Base-by-base conservation (phyloP, 352 stramenopile genomes). In the Globisporangium polare region DNA sequence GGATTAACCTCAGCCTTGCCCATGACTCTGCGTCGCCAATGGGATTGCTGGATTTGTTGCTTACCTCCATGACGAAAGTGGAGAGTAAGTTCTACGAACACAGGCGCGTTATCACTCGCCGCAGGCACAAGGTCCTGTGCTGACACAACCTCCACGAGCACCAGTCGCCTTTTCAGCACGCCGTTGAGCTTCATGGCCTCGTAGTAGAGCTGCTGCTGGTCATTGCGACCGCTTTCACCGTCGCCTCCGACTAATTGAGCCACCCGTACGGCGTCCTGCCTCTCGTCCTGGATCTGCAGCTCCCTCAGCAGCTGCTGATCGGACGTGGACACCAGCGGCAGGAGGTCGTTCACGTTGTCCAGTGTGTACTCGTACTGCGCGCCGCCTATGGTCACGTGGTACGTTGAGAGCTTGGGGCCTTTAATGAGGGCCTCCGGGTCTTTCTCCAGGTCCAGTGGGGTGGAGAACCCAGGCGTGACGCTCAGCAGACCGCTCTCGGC, bases 321-420 rank as follows among this genome's bases (percentile, higher is more conserved):
- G 7, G 77, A 61, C 20, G 42, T 24, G 0, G 68, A 81, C 12
- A 71, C 70, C 39, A 76, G 45, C 0, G 77, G 75, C n/a, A 77
- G 37, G 15, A 89, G 43, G 24, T 90, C 77, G 43, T 78, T 83
- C 22, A 62, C 65, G 15, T 90, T 92, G 43, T 89, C 75, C 1
- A 90, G 37, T 12, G 78, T 72, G 55, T 82, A 89, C 42, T 92
- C 80, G 54, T 78, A 89, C 8, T 75, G 59, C 24, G 62, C 74
- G 0, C 78, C 80, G 0, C 20, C 78, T 17, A 63, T 55, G n/a
- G 42, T 35, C 43, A 84, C n/a, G 22, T 65, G 67, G 37, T 83
- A 85, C 2, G 75, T 88, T 20, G 77, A 72, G 20, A 89, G 71
- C 55, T 73, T 75, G 0, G 74, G 69, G 0, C 75, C 79, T 50